These are phyloP conservation scores for Populus hybrid DNA, from an alignment of 441 rosid genomes.

Conservation along the genomic window DNA sequence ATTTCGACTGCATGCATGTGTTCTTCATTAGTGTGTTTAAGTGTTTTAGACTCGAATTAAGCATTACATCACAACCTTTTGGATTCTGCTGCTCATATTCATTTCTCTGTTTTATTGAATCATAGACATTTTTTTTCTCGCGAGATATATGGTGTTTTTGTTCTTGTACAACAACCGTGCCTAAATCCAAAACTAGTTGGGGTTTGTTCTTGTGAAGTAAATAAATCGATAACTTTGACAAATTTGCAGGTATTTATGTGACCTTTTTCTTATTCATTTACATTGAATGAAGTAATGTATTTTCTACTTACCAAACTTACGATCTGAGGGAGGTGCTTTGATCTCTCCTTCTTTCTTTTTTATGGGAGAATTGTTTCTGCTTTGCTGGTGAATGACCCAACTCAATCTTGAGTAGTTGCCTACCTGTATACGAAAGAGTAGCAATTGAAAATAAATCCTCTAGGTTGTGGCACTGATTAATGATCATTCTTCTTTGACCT, in stretches of 20 bases:
- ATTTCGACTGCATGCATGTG: neutral
- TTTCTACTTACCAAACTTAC: neutral
- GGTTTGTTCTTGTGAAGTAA: neutral
- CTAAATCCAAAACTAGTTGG: neutral
- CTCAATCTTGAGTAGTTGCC: neutral
- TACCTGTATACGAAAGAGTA: neutral
- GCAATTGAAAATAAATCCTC: neutral
- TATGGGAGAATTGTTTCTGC: neutral
- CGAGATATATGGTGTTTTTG: neutral
- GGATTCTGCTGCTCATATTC: neutral
- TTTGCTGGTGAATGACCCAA: neutral
- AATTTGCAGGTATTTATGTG: neutral
- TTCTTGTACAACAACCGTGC: neutral
- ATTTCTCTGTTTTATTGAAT: neutral
- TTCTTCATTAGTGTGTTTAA: neutral
- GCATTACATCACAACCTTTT: neutral
- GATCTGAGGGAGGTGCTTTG: neutral
- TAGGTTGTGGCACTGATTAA: neutral
- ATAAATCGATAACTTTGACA: neutral
- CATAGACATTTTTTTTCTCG: neutral
- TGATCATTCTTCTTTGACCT: neutral
- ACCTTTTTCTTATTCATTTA: neutral
- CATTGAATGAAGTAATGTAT: neutral
- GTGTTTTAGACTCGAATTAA: neutral
- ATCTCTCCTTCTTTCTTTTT: neutral